These are phyloP conservation scores for Agaricus subrufescens DNA, from an alignment of 768 basidiomycete genomes.

Conservation along the genomic window DNA sequence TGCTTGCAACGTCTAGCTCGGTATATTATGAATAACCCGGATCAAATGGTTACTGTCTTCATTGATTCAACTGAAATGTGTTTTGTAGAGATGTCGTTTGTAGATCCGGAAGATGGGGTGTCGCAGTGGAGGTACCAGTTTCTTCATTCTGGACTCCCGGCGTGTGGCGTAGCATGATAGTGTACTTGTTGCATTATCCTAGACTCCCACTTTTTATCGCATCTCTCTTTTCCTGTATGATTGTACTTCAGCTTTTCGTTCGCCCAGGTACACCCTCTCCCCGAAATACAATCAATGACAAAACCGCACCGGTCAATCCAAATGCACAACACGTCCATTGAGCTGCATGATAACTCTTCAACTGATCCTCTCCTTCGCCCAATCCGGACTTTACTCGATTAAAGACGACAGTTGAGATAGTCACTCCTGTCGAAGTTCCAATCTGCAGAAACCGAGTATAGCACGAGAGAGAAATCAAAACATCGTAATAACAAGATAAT, in stretches of 20 bases:
- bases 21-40: no score
- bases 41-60: no score
- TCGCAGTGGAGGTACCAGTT: no score
- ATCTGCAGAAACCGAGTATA: slow-evolving; percentile 31
- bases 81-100: no score
- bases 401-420: slow-evolving; percentile 71
- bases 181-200: no score
- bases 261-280: slow-evolving; percentile 26
- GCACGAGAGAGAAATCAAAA: not conserved
- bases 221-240: no score
- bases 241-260: not conserved
- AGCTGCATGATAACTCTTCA: slow-evolving; percentile 54
- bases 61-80: no score
- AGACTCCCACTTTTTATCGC: no score
- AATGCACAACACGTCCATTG: slow-evolving; percentile 65
- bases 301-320: slow-evolving; percentile 46
- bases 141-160: not conserved
- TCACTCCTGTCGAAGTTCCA: slow-evolving; percentile 66
- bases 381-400: slow-evolving; percentile 37
- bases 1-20: no score
- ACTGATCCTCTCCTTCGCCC: slow-evolving; percentile 23
- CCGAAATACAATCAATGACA: slow-evolving; percentile 19
- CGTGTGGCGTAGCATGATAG: not conserved
- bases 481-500: not conserved
- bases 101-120: no score